A percentile compares a stretch with the other conserved stretches of the same genome.
These are phyloP conservation scores for Berberis thunbergii DNA, from an alignment of 164 flowering plant genomes.

Conservation along the genomic window DNA sequence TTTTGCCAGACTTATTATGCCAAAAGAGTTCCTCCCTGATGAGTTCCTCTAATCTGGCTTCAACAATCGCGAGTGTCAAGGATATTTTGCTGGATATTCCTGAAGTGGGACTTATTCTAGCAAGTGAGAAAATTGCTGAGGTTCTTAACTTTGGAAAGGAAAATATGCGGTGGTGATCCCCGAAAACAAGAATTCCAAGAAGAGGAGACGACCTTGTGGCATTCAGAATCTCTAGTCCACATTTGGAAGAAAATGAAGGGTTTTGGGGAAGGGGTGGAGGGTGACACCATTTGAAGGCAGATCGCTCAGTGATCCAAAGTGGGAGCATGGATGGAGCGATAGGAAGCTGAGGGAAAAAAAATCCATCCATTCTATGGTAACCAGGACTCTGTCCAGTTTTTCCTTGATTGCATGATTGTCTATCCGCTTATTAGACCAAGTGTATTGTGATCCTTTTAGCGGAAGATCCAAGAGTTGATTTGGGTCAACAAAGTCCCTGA, in stretches of 20 bases:
- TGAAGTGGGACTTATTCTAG: too few relatives aligned
- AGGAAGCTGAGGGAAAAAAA: background rate
- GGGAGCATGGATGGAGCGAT: background rate
- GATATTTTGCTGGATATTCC: too few relatives aligned
- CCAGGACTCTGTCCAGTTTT: background rate
- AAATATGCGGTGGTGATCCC: background rate
- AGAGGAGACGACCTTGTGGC: background rate
- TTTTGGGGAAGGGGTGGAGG: background rate
- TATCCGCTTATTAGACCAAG: background rate
- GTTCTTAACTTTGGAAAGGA: background rate
- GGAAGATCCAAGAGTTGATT: background rate
- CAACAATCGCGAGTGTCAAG: too few relatives aligned
- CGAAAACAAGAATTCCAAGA: background rate
- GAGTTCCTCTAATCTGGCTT: too few relatives aligned
- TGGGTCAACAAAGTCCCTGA: too few relatives aligned
- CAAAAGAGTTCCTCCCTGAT: too few relatives aligned
- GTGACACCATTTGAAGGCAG: background rate
- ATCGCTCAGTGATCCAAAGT: background rate
- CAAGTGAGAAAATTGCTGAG: too few relatives aligned
- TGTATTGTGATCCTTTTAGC: background rate
- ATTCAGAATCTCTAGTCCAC: background rate
- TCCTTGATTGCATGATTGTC: background rate
- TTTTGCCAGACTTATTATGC: background rate
- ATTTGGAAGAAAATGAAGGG: background rate
- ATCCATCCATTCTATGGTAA: background rate